Conservation (phyloP, 2,329 filamentous ascomycete species). For the Sarocladium kiliense region DNA sequence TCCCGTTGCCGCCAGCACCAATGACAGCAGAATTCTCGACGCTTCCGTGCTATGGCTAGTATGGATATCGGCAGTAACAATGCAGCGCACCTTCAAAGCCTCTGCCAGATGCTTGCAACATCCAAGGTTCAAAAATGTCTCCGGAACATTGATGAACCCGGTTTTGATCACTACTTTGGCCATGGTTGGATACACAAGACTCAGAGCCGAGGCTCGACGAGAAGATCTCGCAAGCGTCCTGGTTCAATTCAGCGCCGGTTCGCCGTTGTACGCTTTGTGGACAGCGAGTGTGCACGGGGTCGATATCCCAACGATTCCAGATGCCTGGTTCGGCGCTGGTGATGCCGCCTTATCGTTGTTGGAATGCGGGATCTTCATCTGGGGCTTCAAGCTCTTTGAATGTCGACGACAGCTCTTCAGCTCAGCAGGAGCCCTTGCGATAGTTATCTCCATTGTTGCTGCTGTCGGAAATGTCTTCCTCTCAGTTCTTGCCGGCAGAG, state of each 20-base stretch:
- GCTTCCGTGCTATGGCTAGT: conserved; percentile 41
- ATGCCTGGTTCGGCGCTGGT: conserved; percentile 38
- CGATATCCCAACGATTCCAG: conserved; percentile 13
- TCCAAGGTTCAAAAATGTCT: conserved; percentile 20
- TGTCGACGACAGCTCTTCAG: conserved; percentile 42
- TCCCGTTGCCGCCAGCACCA: conserved; percentile 29
- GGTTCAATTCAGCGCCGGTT: conserved; percentile 26
- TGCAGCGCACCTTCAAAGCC: conserved; percentile 32
- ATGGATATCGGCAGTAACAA: conserved; percentile 38
- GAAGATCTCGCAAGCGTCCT: conserved; percentile 24
- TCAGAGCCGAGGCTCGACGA: conserved; percentile 28
- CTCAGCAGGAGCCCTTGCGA: conserved; percentile 32
- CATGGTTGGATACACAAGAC: conserved; percentile 37
- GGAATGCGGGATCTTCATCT: conserved; percentile 45
- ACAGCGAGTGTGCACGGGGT: conserved; percentile 14
- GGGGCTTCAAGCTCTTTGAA: conserved; percentile 50
- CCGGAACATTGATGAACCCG: conserved; percentile 40
- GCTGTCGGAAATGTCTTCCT: conserved; percentile 38
- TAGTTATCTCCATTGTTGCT: conserved; percentile 28
- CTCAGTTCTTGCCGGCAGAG: conserved; percentile 30
- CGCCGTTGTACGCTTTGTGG: conserved; percentile 30
- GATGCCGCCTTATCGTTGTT: conserved; percentile 44
- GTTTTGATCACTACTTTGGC: conserved; percentile 41
- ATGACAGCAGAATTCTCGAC: conserved; percentile 37
- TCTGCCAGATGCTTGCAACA: conserved; percentile 1